Conservation (phyloP, 805 yeast species). For the Saturnispora kantuleensis region DNA sequence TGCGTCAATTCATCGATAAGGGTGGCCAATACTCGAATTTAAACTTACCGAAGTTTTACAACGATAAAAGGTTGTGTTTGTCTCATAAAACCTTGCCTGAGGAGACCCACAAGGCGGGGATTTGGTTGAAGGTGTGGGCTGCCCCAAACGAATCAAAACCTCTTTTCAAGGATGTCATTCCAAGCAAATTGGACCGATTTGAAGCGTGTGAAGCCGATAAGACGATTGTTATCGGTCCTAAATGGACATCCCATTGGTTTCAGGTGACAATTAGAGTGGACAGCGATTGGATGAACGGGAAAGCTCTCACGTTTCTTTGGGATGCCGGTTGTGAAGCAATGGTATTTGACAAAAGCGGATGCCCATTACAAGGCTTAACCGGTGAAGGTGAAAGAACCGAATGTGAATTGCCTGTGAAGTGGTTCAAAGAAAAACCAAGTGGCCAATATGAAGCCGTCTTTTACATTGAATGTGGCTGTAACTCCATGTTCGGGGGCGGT, state of each 20-base stretch:
- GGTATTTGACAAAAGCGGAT: conserved; percentile 56
- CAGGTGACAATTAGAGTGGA: conserved; percentile 60
- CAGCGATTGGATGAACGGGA: conserved; percentile 38
- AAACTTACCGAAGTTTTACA: conserved; percentile 77
- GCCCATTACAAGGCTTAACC: conserved; percentile 74
- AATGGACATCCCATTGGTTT: conserved; percentile 98
- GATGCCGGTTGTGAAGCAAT: conserved; percentile 83
- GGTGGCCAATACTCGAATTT: conserved; percentile 67
- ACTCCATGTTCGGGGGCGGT: conserved; percentile 76
- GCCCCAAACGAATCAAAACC: conserved; percentile 68
- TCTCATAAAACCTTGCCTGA: conserved; percentile 25
- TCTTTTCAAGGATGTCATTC: conserved; percentile 48
- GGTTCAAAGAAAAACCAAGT: conserved; percentile 25
- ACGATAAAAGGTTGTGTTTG: conserved; percentile 36
- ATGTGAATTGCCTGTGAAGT: conserved; percentile 51
- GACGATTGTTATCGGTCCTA: conserved; percentile 63
- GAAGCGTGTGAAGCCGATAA: conserved; percentile 58
- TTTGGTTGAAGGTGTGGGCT: conserved; percentile 55
- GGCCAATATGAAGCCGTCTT: conserved; percentile 46
- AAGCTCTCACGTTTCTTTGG: conserved; percentile 33
- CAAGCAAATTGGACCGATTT: conserved; percentile 37
- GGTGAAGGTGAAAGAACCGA: conserved; percentile 77
- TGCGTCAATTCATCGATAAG: conserved; percentile 61
- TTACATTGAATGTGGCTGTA: conserved; percentile 84
- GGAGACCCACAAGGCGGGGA: conserved; percentile 25